phyloP scores from a whole-genome alignment of 345 rosid genomes.

The Salix koriyanagi region DNA sequence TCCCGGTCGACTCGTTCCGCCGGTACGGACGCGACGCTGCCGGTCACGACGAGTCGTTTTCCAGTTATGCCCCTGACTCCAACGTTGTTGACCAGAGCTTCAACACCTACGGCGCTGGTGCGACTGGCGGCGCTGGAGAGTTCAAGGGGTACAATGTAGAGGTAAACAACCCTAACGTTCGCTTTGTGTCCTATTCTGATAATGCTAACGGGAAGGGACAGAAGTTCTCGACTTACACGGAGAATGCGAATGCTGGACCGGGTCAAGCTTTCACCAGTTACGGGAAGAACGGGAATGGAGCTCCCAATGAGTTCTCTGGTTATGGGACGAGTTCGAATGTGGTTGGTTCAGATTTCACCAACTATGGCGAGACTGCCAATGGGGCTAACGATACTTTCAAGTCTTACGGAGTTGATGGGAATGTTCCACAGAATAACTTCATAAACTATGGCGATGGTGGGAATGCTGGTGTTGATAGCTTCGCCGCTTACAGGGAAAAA shows the following conservation, averaged over 20 bases:
- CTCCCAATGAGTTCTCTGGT: slow-evolving; percentile 44
- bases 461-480: slow-evolving; percentile 5
- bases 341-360: slow-evolving; percentile 56
- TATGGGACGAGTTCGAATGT: slow-evolving; percentile 61
- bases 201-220: slow-evolving; percentile 43
- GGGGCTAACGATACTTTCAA: slow-evolving; percentile 60
- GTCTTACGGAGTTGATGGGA: slow-evolving; percentile 57
- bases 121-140: slow-evolving; percentile 59
- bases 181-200: slow-evolving; percentile 58
- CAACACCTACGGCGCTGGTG: slow-evolving; percentile 59
- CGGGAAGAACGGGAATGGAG: slow-evolving; percentile 64
- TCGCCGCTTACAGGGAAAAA: slow-evolving; percentile 25
- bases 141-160: slow-evolving; percentile 51
- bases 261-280: slow-evolving; percentile 49
- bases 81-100: slow-evolving; percentile 66
- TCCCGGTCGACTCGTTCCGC: slow-evolving; percentile 29
- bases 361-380: slow-evolving; percentile 59
- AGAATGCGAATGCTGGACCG: slow-evolving; percentile 50
- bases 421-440: slow-evolving; percentile 62
- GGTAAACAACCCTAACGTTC: slow-evolving; percentile 57
- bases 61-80: slow-evolving; percentile 21
- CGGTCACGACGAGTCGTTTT: slow-evolving; percentile 22
- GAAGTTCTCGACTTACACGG: slow-evolving; percentile 47
- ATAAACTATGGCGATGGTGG: slow-evolving; percentile 39
- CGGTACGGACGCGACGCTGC: slow-evolving; percentile 36